These are phyloP conservation scores for Eucalyptus regnans DNA, from an alignment of 345 rosid genomes.

Conservation along the genomic window DNA sequence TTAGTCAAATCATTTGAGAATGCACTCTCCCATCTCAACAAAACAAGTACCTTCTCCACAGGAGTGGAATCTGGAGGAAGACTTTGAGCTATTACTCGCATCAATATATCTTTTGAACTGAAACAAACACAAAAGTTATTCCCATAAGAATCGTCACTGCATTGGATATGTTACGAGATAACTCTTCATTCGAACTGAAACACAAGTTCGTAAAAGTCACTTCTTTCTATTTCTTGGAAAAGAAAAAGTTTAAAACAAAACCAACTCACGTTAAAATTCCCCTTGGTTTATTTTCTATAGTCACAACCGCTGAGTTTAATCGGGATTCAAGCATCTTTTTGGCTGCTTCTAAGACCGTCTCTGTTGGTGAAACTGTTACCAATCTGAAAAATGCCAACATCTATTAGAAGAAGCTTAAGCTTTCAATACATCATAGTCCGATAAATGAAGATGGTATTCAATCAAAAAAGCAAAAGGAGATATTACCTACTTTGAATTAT, in stretches of 20 bases:
- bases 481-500: constrained; percentile 98
- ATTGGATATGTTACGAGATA: background rate
- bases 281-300: constrained; percentile 57
- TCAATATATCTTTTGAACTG: constrained; percentile 96
- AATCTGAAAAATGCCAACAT: constrained; percentile 42
- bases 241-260: background rate
- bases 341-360: constrained; percentile 60
- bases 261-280: constrained; percentile 88
- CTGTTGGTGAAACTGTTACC: constrained; percentile 69
- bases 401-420: background rate
- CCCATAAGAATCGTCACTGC: background rate
- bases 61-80: constrained; percentile 60
- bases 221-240: background rate
- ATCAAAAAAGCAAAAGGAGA: constrained; percentile 11
- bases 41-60: constrained; percentile 66
- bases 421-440: background rate
- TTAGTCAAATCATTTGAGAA: background rate
- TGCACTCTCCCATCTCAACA: background rate
- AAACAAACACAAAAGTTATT: background rate
- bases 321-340: constrained; percentile 82
- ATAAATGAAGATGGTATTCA: background rate
- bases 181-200: background rate
- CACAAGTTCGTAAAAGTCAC: background rate
- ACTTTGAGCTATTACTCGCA: constrained; percentile 87
- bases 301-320: constrained; percentile 66